Percentiles rank a stretch among this genome's conserved stretches.
phyloP scores from a whole-genome alignment of 352 stramenopile species.

The Blastocystis sp. region DNA sequence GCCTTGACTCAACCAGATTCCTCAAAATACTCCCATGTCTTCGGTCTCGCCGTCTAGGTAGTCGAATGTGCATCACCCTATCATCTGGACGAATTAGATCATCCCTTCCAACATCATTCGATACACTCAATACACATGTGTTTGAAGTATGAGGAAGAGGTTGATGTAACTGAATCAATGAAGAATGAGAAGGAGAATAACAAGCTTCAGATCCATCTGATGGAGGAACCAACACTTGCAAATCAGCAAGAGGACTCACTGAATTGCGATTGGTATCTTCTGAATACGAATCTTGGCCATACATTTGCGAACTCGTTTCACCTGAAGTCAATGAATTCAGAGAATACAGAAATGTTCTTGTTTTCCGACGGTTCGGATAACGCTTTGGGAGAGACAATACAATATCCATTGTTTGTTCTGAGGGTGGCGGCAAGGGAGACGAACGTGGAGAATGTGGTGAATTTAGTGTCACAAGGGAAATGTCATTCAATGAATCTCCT shows the following conservation, averaged over 20 bases:
- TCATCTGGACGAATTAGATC: neutral
- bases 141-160: neutral
- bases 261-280: neutral
- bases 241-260: neutral
- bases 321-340: neutral
- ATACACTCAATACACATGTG: neutral
- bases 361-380: neutral
- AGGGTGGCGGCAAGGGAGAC: neutral
- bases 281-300: too few relatives aligned
- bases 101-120: neutral
- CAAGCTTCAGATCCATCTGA: neutral
- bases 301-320: neutral
- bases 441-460: neutral
- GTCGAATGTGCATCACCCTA: neutral
- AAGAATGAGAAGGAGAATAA: neutral
- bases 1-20: neutral
- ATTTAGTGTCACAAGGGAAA: neutral
- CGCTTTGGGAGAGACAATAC: neutral
- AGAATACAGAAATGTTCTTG: neutral
- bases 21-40: neutral
- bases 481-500: neutral
- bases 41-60: neutral
- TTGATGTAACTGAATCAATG: neutral
- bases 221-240: neutral
- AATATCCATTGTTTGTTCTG: neutral